Evolutionary conservation across 1,139 yeast genomes (phyloP).

Genomic region (Debaryomycetaceae sp.): DNA sequence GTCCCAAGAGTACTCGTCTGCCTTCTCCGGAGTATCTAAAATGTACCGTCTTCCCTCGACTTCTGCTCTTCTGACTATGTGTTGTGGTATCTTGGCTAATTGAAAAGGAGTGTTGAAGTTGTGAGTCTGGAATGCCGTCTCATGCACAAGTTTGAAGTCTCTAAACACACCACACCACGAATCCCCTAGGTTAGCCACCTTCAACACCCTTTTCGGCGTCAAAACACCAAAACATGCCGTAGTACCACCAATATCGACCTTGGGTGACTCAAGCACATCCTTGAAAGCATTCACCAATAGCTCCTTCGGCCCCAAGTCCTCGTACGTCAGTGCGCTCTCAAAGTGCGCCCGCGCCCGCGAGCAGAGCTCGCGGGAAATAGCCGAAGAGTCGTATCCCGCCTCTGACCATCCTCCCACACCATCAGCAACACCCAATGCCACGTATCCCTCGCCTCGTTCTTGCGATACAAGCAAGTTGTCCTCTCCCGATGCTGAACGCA

Average conservation of each 20-base stretch:
- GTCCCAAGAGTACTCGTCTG: constrained; percentile 49
- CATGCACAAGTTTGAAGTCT: constrained; percentile 55
- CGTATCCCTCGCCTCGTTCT: constrained; percentile 38
- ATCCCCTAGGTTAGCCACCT: constrained; percentile 85
- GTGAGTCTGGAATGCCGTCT: constrained; percentile 79
- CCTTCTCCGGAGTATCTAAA: constrained; percentile 51
- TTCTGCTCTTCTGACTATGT: constrained; percentile 54
- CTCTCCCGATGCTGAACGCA: constrained; percentile 73
- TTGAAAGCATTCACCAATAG: constrained; percentile 56
- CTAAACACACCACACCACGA: constrained; percentile 92
- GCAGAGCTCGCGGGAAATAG: constrained; percentile 71
- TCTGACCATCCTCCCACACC: constrained; percentile 99
- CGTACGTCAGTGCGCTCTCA: constrained; percentile 13
- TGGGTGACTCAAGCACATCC: constrained; percentile 49
- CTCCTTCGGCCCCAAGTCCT: constrained; percentile 37
- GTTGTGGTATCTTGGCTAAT: constrained; percentile 76
- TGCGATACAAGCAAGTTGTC: constrained; percentile 71
- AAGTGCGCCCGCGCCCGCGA: constrained; percentile 30
- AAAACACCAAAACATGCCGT: constrained; percentile 87
- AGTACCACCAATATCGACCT: constrained; percentile 90
- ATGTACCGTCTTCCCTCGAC: constrained; percentile 59
- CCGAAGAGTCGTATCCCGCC: constrained; percentile 85
- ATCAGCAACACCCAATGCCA: constrained; percentile 88
- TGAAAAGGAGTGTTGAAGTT: constrained; percentile 92
- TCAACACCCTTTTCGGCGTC: constrained; percentile 46